Percentiles rank a stretch among this genome's conserved stretches.
Evolutionary conservation across 805 yeast genomes (phyloP).

Genomic region (Blastobotrys parvus): DNA sequence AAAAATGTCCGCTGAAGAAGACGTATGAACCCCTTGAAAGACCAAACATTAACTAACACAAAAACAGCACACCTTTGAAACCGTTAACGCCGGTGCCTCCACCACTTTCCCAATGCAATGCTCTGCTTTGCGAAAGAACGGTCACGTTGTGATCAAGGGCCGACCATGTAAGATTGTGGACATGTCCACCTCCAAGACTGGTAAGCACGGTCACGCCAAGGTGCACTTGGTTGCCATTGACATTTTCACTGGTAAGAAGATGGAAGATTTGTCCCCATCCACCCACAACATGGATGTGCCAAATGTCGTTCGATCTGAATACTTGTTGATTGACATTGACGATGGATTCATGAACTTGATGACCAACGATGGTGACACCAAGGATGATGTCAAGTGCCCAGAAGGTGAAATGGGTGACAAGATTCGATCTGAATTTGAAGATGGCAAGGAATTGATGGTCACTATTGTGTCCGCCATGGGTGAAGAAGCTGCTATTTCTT

Average conservation of each 20-base stretch:
- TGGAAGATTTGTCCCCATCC: slow-evolving; percentile 99
- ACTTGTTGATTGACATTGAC: slow-evolving; percentile 92
- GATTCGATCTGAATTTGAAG: slow-evolving; percentile 89
- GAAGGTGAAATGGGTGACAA: slow-evolving; percentile 96
- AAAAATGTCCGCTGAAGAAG: background rate
- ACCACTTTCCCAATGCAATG: slow-evolving; percentile 98
- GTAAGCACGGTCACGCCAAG: slow-evolving; percentile 99
- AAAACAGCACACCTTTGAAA: slow-evolving; percentile 84
- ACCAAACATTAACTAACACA: too few species aligned
- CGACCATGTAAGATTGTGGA: slow-evolving; percentile 99
- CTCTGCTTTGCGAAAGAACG: slow-evolving; percentile 99
- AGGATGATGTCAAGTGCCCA: slow-evolving; percentile 98
- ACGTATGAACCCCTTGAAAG: too few species aligned
- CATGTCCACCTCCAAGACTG: slow-evolving; percentile 99
- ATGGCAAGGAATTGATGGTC: slow-evolving; percentile 94
- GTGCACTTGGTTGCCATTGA: slow-evolving; percentile 99
- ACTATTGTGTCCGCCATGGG: slow-evolving; percentile 98
- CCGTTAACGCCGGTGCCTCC: slow-evolving; percentile 99
- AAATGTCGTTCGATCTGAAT: slow-evolving; percentile 92
- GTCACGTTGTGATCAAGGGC: slow-evolving; percentile 96
- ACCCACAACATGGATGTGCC: slow-evolving; percentile 99
- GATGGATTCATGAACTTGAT: slow-evolving; percentile 96
- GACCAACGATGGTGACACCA: slow-evolving; percentile 97
- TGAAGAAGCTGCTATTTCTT: slow-evolving; percentile 98
- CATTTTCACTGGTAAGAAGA: slow-evolving; percentile 98